These are phyloP conservation scores for Fusarium napiforme DNA, from an alignment of 2,329 filamentous ascomycete genomes.

Conservation along the genomic window DNA sequence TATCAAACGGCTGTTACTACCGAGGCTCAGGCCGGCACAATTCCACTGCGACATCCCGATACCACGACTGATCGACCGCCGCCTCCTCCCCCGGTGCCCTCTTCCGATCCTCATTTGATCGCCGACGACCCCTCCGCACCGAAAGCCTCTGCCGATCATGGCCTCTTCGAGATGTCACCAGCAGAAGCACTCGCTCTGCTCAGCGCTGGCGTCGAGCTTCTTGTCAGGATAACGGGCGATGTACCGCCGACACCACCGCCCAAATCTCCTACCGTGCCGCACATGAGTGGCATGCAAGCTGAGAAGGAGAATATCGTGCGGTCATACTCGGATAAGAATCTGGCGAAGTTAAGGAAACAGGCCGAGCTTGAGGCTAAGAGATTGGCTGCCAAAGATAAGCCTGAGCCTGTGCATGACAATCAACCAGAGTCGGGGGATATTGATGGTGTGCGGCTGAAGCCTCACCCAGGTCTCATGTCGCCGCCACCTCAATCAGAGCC, in stretches of 20 bases:
- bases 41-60: slow-evolving; percentile 35
- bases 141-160: slow-evolving; percentile 58
- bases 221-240: slow-evolving; percentile 80
- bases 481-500: slow-evolving; percentile 53
- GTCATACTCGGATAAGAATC: slow-evolving; percentile 66
- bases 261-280: slow-evolving; percentile 70
- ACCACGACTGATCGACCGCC: slow-evolving; percentile 47
- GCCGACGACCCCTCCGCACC: slow-evolving; percentile 38
- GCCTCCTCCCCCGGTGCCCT: slow-evolving; percentile 57
- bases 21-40: slow-evolving; percentile 34
- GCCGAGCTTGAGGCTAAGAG: slow-evolving; percentile 49
- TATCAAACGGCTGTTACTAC: slow-evolving; percentile 36
- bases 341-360: slow-evolving; percentile 58
- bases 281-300: slow-evolving; percentile 71
- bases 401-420: slow-evolving; percentile 1
- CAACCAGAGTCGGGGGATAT: slow-evolving; percentile 50
- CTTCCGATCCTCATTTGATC: slow-evolving; percentile 51
- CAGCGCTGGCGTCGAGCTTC: slow-evolving; percentile 74
- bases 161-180: slow-evolving; percentile 78
- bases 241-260: slow-evolving; percentile 83
- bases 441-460: slow-evolving; percentile 66
- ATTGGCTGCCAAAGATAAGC: slow-evolving; percentile 30
- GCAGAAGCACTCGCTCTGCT: slow-evolving; percentile 82
- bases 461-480: slow-evolving; percentile 47
- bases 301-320: slow-evolving; percentile 71